Evolutionary conservation across 371 early-diverging fungal species (phyloP).

Genomic region (Synchytrium microbalum): DNA sequence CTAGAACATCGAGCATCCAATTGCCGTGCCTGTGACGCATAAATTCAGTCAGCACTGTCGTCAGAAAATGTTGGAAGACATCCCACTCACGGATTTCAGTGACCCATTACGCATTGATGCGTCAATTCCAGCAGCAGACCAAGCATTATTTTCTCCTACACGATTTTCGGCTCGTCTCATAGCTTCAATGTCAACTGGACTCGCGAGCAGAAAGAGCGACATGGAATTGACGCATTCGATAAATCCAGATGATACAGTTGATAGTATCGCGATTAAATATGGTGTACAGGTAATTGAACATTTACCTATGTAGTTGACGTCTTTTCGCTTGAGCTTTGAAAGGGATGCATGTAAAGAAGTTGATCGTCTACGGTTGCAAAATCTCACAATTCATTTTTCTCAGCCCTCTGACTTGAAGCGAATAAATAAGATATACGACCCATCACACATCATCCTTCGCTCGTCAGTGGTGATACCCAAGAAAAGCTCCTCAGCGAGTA

Average conservation of each 20-base stretch:
- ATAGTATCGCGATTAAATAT: neutral
- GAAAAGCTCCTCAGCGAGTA: neutral
- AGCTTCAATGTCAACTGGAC: neutral
- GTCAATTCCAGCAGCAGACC: neutral
- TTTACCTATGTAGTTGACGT: neutral
- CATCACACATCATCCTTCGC: neutral
- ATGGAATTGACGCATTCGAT: neutral
- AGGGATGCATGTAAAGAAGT: no score
- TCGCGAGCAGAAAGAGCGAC: neutral
- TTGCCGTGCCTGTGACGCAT: no score
- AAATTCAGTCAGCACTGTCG: no score
- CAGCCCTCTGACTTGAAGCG: neutral
- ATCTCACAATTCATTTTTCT: no score
- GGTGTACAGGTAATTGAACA: neutral
- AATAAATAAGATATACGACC: neutral
- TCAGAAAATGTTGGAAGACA: no score
- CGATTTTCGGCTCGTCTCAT: neutral
- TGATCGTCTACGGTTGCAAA: no score
- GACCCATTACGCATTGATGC: neutral
- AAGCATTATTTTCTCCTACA: neutral
- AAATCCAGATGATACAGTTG: neutral
- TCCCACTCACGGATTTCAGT: no score
- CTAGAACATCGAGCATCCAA: no score
- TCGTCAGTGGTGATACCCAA: neutral
- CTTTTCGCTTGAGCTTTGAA: neutral